Conservation (phyloP, 1,284 basidiomycete species). For the Leccinum proximum region DNA sequence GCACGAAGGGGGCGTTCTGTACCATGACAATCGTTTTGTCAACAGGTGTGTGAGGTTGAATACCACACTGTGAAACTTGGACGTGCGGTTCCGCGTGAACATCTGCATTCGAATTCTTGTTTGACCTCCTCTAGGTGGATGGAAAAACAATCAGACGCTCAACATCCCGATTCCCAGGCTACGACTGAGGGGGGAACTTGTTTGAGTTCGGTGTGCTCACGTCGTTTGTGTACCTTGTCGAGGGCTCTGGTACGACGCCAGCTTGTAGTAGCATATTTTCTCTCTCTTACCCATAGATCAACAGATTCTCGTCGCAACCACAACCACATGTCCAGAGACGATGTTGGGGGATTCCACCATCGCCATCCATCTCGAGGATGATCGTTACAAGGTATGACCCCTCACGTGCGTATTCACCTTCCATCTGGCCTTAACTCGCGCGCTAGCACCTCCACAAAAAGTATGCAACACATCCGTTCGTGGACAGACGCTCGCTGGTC, state of each 20-base stretch:
- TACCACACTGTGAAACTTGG: conserved; percentile 50
- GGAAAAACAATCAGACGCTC: conserved; percentile 88
- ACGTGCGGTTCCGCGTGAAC: conserved; percentile 46
- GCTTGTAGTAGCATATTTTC: background rate
- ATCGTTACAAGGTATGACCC: conserved; percentile 68
- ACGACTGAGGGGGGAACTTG: conserved; percentile 42
- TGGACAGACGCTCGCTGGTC: too few species aligned
- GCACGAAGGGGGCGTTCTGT: too few species aligned
- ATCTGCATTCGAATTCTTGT: background rate
- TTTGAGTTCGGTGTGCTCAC: conserved; percentile 58
- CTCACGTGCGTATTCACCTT: background rate
- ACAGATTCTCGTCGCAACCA: conserved; percentile 74
- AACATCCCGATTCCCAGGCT: conserved; percentile 45
- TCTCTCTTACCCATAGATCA: conserved; percentile 30
- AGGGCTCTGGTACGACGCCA: background rate
- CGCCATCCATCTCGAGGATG: conserved; percentile 94
- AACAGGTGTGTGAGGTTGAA: too few species aligned
- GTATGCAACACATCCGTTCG: too few species aligned
- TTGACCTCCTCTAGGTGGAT: conserved; percentile 63
- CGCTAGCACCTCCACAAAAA: background rate
- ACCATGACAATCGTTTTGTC: conserved; percentile 59
- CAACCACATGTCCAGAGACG: conserved; percentile 98
- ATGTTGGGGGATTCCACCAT: conserved; percentile 99
- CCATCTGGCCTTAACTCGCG: background rate
- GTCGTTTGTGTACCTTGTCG: background rate